These are phyloP conservation scores for Streptanthus diversifolius DNA, from an alignment of 345 rosid genomes.

Conservation along the genomic window DNA sequence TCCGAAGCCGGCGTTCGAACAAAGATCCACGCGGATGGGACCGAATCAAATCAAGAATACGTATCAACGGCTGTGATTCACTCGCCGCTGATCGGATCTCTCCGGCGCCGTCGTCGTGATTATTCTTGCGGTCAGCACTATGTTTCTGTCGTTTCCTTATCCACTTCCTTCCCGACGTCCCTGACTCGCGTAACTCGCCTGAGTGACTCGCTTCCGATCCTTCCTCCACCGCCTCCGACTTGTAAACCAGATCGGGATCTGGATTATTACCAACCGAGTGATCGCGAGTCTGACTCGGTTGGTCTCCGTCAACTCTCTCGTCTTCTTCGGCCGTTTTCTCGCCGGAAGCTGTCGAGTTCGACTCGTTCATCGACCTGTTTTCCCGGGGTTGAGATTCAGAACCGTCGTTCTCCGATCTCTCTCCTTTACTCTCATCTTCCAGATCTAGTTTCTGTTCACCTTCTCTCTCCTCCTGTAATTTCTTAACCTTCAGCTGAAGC, in stretches of 20 bases:
- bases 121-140: slow-evolving; percentile 24
- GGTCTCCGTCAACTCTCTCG: slow-evolving; percentile 5
- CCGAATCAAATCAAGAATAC: slow-evolving; percentile 48
- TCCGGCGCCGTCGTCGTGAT: slow-evolving; percentile 15
- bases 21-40: slow-evolving; percentile 50
- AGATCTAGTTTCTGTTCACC: slow-evolving; percentile 31
- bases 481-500: slow-evolving; percentile 37
- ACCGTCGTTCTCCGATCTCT: slow-evolving; percentile 35
- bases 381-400: slow-evolving; percentile 33
- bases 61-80: slow-evolving; percentile 59
- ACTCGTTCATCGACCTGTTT: slow-evolving; percentile 67
- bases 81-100: slow-evolving; percentile 27
- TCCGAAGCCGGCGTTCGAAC: slow-evolving; percentile 54
- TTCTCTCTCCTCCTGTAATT: slow-evolving; percentile 31
- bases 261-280: slow-evolving; percentile 23
- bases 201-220: slow-evolving; percentile 36
- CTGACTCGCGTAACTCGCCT: slow-evolving; percentile 46
- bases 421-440: slow-evolving; percentile 20
- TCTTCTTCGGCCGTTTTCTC: slow-evolving; percentile 30
- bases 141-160: slow-evolving; percentile 31
- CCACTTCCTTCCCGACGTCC: slow-evolving; percentile 49
- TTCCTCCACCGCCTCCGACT: slow-evolving; percentile 37
- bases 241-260: slow-evolving; percentile 38
- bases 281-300: slow-evolving; percentile 25
- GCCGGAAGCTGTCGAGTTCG: slow-evolving; percentile 60